phyloP scores from a whole-genome alignment of 208 protist species.

The Trypanosoma boissoni region DNA sequence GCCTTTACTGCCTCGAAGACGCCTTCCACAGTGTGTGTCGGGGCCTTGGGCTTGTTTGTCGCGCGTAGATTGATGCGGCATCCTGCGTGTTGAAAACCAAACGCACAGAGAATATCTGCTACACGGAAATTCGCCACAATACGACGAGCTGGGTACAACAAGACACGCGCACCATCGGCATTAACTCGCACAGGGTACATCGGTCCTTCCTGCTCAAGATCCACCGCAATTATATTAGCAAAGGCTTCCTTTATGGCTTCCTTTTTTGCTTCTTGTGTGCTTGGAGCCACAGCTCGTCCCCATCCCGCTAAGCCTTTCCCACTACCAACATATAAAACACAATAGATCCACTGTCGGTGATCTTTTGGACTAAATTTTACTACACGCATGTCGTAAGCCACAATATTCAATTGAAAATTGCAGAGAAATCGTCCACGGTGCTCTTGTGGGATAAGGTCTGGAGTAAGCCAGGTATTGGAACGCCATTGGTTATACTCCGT shows the following conservation, averaged over 20 bases:
- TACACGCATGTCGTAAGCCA: conserved; percentile 90
- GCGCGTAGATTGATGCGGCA: conserved; percentile 81
- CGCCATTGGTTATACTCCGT: conserved; percentile 94
- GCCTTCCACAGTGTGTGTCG: conserved; percentile 87
- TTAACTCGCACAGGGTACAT: conserved; percentile 92
- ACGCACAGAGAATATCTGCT: conserved; percentile 92
- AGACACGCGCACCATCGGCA: conserved; percentile 83
- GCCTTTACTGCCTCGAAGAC: conserved; percentile 91
- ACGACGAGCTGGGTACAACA: conserved; percentile 85
- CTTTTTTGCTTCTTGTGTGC: conserved; percentile 87
- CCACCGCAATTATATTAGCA: conserved; percentile 91
- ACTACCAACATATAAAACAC: conserved; percentile 88
- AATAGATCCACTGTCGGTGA: conserved; percentile 93
- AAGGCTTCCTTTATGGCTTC: conserved; percentile 90
- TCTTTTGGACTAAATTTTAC: conserved; percentile 93
- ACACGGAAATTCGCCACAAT: conserved; percentile 92
- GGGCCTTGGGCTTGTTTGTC: conserved; percentile 84
- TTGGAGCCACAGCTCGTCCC: conserved; percentile 87
- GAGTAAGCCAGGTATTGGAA: conserved; percentile 92
- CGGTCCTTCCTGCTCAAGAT: conserved; percentile 91
- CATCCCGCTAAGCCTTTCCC: conserved; percentile 91
- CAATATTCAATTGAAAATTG: conserved; percentile 93
- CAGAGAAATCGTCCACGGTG: conserved; percentile 91
- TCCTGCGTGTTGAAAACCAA: conserved; percentile 91
- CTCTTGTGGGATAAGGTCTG: conserved; percentile 90